phyloP scores from a whole-genome alignment of 805 yeast species.

The Candida dajiaensis region DNA sequence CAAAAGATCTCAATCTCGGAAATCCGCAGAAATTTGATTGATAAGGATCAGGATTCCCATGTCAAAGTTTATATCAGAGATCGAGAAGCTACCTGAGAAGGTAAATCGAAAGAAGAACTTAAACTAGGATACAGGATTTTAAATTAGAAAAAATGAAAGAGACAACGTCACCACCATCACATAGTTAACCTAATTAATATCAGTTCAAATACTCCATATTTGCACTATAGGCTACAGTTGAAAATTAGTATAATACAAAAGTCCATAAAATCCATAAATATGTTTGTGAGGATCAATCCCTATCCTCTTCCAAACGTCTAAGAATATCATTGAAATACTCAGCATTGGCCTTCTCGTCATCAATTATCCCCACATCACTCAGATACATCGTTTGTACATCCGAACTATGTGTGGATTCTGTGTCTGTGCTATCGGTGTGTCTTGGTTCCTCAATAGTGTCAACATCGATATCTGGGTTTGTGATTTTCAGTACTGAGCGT shows the following conservation, averaged over 20 bases:
- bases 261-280: not conserved
- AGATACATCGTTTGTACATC: not conserved
- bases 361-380: constrained; percentile 4
- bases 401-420: not conserved
- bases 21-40: too few species aligned
- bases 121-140: too few species aligned
- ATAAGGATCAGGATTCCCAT: too few species aligned
- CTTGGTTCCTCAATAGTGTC: constrained; percentile 6
- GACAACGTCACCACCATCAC: too few species aligned
- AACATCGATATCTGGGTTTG: constrained; percentile 46
- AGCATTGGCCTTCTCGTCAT: constrained; percentile 11
- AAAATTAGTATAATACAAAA: not conserved
- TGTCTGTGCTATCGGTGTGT: not conserved
- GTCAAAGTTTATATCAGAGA: too few species aligned
- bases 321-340: constrained; percentile 24
- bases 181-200: too few species aligned
- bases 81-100: too few species aligned
- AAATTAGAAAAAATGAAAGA: too few species aligned
- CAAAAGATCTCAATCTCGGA: too few species aligned
- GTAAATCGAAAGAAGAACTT: too few species aligned
- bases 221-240: too few species aligned
- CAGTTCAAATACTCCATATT: too few species aligned
- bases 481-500: constrained; percentile 50
- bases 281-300: constrained; percentile 16
- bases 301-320: constrained; percentile 27